Base-by-base conservation (phyloP, 75 land plant genomes). In the Adiantum capillusveneris region DNA sequence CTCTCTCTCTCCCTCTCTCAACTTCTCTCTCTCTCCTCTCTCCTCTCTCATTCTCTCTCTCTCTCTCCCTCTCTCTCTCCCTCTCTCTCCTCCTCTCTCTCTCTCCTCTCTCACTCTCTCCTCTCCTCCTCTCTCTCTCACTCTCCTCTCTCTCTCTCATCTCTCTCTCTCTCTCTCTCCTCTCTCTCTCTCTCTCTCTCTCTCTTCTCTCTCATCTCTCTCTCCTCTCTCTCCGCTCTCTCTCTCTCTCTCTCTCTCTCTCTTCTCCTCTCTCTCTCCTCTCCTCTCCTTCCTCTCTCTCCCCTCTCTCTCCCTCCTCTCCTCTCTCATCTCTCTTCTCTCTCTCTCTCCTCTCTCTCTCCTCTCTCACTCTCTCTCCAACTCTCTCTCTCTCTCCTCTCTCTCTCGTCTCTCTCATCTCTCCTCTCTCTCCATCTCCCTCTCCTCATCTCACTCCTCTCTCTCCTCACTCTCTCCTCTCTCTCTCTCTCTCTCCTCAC, bases 31-130 rank as follows among this genome's bases (percentile, higher is more conserved):
- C 55, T 53, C 28, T 0, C 28, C 16, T 16, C 17, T 17, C 2
- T 17, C 22, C 55, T 53, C 28, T 17, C 28, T 28, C 55, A n/a
- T 21, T 53, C 28, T 28, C 28, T 53, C 55, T 53, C 55, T 24
- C 28, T 28, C 28, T 25, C 28, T 53, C 25, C 21, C 55, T 24
- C 25, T 53, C 26, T 13, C 25, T 1, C 55, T 25, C 28, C 20
- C 28, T 25, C 28, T 28, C 14, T 53, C 28, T 14, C 28, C 7
- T 9, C 17, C 28, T 53, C 55, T 16, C 29, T 24, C 56, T 24
- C 43, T 25, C 56, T 25, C 56, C 24, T 11, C 25, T 25, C 34
- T 25, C 0, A 3, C 56, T 29, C 19, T 11, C 56, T 53, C 56
- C 16, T 5, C 16, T 25, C 3, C 28, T 53, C 43, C 27, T 1